phyloP scores from a whole-genome alignment of 1,139 yeast genomes.

The Starmera stellimalicola region DNA sequence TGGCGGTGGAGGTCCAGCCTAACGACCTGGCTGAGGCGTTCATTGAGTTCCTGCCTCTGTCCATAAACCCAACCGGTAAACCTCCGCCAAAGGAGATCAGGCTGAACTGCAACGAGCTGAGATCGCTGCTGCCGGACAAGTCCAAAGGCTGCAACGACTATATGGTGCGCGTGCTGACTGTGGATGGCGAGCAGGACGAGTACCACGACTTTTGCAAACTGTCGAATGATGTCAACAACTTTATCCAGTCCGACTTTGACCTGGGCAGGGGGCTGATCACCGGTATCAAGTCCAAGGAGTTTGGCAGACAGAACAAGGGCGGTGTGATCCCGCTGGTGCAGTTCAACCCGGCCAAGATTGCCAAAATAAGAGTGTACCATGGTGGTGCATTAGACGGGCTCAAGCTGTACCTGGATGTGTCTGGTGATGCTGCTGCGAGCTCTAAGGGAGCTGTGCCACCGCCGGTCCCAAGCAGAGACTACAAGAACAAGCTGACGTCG shows the following conservation, averaged over 20 bases:
- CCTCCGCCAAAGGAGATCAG: background rate
- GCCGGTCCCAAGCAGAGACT: conserved; percentile 39
- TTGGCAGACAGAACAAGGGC: conserved; percentile 29
- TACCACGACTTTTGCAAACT: conserved; percentile 20
- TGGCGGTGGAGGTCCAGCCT: conserved; percentile 51
- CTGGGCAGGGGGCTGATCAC: conserved; percentile 25
- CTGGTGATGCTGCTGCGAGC: conserved; percentile 14
- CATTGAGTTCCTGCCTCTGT: conserved; percentile 50
- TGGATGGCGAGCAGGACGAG: conserved; percentile 29
- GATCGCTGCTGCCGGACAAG: conserved; percentile 31
- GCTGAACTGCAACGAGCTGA: conserved; percentile 39
- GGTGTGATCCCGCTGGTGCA: conserved; percentile 14
- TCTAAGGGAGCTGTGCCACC: conserved; percentile 22
- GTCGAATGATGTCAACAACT: conserved; percentile 7
- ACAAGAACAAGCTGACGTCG: conserved; percentile 26
- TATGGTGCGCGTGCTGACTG: conserved; percentile 38
- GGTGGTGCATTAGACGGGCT: conserved; percentile 81
- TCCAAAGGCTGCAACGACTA: conserved; percentile 32
- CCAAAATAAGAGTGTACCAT: conserved; percentile 49
- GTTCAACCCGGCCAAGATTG: conserved; percentile 24
- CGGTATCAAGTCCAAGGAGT: conserved; percentile 37
- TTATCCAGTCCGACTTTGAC: conserved; percentile 29
- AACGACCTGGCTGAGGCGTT: conserved; percentile 60
- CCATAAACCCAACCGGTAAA: conserved; percentile 17
- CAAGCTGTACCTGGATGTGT: conserved; percentile 21